Base-by-base conservation (phyloP, 2,329 filamentous ascomycete species). In the Byssochlamys sp. region DNA sequence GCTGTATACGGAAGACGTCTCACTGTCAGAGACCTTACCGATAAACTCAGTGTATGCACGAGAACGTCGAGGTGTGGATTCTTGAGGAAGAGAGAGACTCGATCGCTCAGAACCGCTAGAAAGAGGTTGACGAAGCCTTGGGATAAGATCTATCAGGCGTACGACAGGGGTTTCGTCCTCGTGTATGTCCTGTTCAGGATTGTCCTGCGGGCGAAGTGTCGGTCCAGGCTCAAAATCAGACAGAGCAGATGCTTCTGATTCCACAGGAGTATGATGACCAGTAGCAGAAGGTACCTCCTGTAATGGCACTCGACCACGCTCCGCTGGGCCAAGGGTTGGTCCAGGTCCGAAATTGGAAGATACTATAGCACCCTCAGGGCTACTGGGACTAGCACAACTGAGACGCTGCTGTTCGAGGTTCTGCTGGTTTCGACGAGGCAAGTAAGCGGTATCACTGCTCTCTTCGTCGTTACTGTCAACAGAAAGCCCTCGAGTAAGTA, bases 41-140 rank as follows among this genome's bases (percentile, higher is more conserved):
- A 45, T 54, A 26, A 54, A n/a, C 28, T 54, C 53, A 45, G 53
- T 54, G 19, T 54, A 54, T 5, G 49, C 49, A 51, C 49, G 49
- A 5, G 49, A 7, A 26, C 49, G 49, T 26, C 24, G 19, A 5
- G 49, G 24, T 9, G 24, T 24, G 6, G 24, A 24, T 4, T 51
- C 49, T 28, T 51, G 49, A n/a, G 24, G 12, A 26, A 3, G 24
- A n/a, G 49, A 51, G 10, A 26, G n/a, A 33, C 53, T 33, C 28
- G 53, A 54, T 12, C n/a, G 26, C 27, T 31, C n/a, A 24, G 24
- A 53, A 5, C 11, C 11, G 52, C 49, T 51, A 51, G 49, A 51
- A 51, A 26, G 27, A 26, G 49, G 7, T 12, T 24, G 49, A 51
- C 49, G 49, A 51, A 51, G 49, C 7, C 25, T 28, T 26, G 49